phyloP scores from a whole-genome alignment of 2,329 filamentous ascomycete genomes.

The Cladophialophora carrionii region DNA sequence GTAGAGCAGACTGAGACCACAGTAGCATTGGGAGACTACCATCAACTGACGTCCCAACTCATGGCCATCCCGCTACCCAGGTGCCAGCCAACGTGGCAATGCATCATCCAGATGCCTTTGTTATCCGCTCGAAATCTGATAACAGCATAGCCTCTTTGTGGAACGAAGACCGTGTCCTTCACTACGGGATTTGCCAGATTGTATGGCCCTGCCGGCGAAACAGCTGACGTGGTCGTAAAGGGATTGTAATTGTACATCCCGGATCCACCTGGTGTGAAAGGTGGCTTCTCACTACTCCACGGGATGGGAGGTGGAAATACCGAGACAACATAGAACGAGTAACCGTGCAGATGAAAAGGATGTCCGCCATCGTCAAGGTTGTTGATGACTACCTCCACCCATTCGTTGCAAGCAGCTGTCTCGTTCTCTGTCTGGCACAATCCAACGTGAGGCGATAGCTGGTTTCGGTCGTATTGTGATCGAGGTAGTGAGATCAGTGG shows the following conservation, averaged over 20 bases:
- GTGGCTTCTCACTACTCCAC: constrained; percentile 35
- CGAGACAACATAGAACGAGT: constrained; percentile 55
- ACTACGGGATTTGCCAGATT: constrained; percentile 17
- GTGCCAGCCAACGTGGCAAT: constrained; percentile 47
- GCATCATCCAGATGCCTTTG: constrained; percentile 45
- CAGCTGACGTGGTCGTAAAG: constrained; percentile 9
- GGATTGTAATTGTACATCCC: constrained; percentile 23
- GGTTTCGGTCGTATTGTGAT: constrained; percentile 49
- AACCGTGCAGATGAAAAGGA: constrained; percentile 58
- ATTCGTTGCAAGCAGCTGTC: constrained; percentile 34
- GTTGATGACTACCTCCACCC: constrained; percentile 49
- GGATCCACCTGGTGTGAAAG: constrained; percentile 10
- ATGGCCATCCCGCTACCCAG: constrained; percentile 52
- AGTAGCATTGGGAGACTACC: too few relatives aligned
- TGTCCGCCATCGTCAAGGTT: constrained; percentile 47
- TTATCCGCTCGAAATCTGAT: constrained; percentile 45
- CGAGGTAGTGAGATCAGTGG: constrained; percentile 44
- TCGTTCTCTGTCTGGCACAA: background rate
- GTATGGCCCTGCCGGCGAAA: constrained; percentile 22
- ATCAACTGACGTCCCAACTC: constrained; percentile 41
- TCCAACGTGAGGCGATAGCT: constrained; percentile 41
- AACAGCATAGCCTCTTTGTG: constrained; percentile 24
- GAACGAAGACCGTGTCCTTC: constrained; percentile 26
- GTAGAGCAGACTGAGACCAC: too few relatives aligned
- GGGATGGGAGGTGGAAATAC: constrained; percentile 16